A percentile compares a stretch with the other conserved stretches of the same genome.
Evolutionary conservation across 257 asterid genomes (phyloP).

Genomic region (Nyctanthes arbortristis): DNA sequence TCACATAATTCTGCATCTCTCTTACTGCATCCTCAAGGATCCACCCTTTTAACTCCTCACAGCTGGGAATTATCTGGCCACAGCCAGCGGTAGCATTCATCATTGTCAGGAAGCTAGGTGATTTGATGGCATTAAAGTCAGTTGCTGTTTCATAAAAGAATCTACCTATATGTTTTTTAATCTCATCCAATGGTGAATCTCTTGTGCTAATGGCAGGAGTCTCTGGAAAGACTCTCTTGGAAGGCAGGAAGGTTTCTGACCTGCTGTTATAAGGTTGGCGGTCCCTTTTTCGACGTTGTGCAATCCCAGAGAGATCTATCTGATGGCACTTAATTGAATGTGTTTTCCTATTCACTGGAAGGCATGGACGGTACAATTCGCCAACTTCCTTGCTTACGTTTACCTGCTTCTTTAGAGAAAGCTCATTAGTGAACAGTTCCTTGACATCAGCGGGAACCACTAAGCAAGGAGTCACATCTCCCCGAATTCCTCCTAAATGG

Average conservation of each 20-base stretch:
- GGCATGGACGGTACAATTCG: conserved; percentile 15
- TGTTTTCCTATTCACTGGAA: conserved; percentile 34
- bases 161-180: conserved; percentile 37
- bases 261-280: conserved; percentile 1
- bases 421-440: conserved; percentile 23
- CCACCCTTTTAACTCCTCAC: conserved; percentile 56
- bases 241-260: not conserved
- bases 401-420: conserved; percentile 24
- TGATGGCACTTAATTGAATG: not conserved
- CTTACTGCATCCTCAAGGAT: conserved; percentile 37
- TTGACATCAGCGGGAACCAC: conserved; percentile 16
- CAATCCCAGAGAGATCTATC: conserved; percentile 7
- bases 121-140: conserved; percentile 31
- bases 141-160: conserved; percentile 50
- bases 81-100: conserved; percentile 16
- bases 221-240: conserved; percentile 1
- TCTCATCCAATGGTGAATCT: conserved; percentile 14
- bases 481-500: conserved; percentile 29
- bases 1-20: conserved; percentile 30
- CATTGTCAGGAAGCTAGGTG: conserved; percentile 45
- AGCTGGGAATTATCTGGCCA: conserved; percentile 38
- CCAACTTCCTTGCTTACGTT: conserved; percentile 14
- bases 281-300: conserved; percentile 19
- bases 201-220: not conserved
- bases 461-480: conserved; percentile 28